Evolutionary conservation across 2,329 filamentous ascomycete genomes (phyloP).

Genomic region (Shiraia bambusicola): DNA sequence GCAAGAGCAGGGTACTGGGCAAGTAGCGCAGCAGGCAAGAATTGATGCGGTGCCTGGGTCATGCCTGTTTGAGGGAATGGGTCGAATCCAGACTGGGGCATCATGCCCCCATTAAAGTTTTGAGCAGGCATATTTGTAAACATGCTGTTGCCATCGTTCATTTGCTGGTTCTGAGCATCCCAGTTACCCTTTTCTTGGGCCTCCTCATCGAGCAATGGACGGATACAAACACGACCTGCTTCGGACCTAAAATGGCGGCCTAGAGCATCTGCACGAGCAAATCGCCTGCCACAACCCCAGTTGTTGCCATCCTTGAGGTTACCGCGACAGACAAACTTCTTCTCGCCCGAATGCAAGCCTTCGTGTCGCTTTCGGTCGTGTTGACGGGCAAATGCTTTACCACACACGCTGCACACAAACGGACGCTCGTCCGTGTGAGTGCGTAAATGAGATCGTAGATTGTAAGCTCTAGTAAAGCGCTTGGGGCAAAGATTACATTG

Average conservation of each 20-base stretch:
- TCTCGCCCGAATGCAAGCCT: constrained; percentile 92
- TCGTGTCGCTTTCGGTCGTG: constrained; percentile 98
- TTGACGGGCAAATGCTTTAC: constrained; percentile 95
- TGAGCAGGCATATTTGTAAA: constrained; percentile 35
- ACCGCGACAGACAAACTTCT: constrained; percentile 96
- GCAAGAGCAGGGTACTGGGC: constrained; percentile 94
- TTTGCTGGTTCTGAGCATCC: constrained; percentile 58
- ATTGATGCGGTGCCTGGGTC: constrained; percentile 36
- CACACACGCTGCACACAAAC: constrained; percentile 95
- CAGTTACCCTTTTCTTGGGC: constrained; percentile 75
- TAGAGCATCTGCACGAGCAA: constrained; percentile 91
- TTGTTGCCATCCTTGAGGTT: constrained; percentile 78
- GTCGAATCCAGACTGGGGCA: constrained; percentile 39
- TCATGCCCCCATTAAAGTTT: constrained; percentile 36
- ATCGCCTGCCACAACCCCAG: constrained; percentile 92
- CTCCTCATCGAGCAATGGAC: constrained; percentile 94
- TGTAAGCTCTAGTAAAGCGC: constrained; percentile 94
- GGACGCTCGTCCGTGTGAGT: constrained; percentile 97
- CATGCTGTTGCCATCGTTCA: constrained; percentile 51
- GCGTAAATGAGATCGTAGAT: constrained; percentile 88
- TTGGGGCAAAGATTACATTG: constrained; percentile 93
- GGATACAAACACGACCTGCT: constrained; percentile 93
- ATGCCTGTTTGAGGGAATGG: constrained; percentile 29
- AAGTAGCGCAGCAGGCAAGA: constrained; percentile 81
- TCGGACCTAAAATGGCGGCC: constrained; percentile 95